A percentile compares a stretch with the other conserved stretches of the same genome.
Evolutionary conservation across 2,329 filamentous ascomycete species (phyloP).

Genomic region (Fusarium dlaminii): DNA sequence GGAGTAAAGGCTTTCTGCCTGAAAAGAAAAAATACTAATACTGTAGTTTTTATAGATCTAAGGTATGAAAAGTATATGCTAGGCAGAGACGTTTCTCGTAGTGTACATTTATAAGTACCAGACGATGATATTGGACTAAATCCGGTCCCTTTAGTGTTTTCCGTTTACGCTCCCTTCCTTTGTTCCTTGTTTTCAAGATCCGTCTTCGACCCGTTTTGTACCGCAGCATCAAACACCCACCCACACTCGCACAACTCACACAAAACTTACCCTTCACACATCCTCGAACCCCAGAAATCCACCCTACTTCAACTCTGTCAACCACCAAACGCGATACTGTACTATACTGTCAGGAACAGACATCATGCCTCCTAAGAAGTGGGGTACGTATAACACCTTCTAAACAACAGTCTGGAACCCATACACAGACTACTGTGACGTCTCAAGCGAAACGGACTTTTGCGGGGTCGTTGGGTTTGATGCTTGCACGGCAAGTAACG

Average conservation of each 20-base stretch:
- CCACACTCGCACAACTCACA: slow-evolving; percentile 33
- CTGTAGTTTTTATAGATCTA: neutral
- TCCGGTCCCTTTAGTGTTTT: neutral
- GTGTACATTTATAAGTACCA: too few species aligned
- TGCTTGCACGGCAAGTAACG: neutral
- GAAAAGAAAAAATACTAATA: slow-evolving; percentile 11
- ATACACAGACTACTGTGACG: slow-evolving; percentile 4
- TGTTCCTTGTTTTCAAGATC: slow-evolving; percentile 18
- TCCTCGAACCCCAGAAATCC: neutral
- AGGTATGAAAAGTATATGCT: neutral
- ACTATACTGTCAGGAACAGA: slow-evolving; percentile 30
- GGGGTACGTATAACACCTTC: slow-evolving; percentile 50
- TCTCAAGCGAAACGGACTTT: slow-evolving; percentile 19
- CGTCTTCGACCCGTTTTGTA: slow-evolving; percentile 37
- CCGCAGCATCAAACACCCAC: slow-evolving; percentile 35
- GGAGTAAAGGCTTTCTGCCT: slow-evolving; percentile 30
- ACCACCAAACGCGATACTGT: slow-evolving; percentile 13
- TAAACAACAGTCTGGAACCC: neutral
- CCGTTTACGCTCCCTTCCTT: neutral
- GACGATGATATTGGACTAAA: neutral
- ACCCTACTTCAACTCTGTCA: slow-evolving; percentile 5
- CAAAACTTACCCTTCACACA: slow-evolving; percentile 33
- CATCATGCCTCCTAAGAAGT: slow-evolving; percentile 57
- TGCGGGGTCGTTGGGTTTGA: slow-evolving; percentile 16
- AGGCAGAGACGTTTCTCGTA: neutral